A percentile compares a stretch with the other conserved stretches of the same genome.
Conservation (phyloP, 129 eudicot species). For the Pittosporum tobira region DNA sequence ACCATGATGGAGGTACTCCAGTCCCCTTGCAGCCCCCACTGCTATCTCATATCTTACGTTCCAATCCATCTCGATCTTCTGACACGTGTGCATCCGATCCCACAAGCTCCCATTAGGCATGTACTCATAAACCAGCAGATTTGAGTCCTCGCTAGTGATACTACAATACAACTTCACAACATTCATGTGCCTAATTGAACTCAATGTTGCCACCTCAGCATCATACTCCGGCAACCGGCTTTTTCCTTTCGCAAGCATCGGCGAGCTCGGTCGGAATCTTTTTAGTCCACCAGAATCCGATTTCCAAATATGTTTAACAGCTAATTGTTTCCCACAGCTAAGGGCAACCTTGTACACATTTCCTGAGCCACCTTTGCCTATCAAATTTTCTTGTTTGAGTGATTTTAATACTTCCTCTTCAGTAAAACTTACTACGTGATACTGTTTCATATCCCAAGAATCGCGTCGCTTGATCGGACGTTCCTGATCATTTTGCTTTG, state of each 20-base stretch:
- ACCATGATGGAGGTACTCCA: constrained; percentile 27
- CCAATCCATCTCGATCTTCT: constrained; percentile 21
- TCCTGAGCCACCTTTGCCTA: constrained; percentile 13
- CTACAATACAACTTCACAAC: constrained; percentile 26
- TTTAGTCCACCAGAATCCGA: constrained; percentile 14
- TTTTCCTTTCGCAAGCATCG: constrained; percentile 3
- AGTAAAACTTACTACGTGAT: constrained; percentile 1
- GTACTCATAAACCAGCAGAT: constrained; percentile 24
- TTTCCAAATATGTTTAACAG: constrained; percentile 8
- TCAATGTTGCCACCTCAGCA: constrained; percentile 17
- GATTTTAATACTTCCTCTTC: constrained; percentile 4
- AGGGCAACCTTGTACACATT: constrained; percentile 8
- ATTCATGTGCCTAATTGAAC: constrained; percentile 24
- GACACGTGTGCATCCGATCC: constrained; percentile 19
- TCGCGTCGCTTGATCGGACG: neutral
- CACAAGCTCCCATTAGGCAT: constrained; percentile 29
- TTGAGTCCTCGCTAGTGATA: constrained; percentile 26
- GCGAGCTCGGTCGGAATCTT: constrained; percentile 1
- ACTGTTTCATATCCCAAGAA: constrained; percentile 6
- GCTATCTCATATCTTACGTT: constrained; percentile 24
- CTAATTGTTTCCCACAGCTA: neutral
- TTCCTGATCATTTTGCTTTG: neutral
- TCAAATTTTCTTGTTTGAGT: constrained; percentile 1
- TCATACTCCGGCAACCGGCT: constrained; percentile 17
- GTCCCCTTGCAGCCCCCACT: constrained; percentile 22